These are phyloP conservation scores for Allium sativum DNA, from an alignment of 106 monocot species.

Conservation along the genomic window DNA sequence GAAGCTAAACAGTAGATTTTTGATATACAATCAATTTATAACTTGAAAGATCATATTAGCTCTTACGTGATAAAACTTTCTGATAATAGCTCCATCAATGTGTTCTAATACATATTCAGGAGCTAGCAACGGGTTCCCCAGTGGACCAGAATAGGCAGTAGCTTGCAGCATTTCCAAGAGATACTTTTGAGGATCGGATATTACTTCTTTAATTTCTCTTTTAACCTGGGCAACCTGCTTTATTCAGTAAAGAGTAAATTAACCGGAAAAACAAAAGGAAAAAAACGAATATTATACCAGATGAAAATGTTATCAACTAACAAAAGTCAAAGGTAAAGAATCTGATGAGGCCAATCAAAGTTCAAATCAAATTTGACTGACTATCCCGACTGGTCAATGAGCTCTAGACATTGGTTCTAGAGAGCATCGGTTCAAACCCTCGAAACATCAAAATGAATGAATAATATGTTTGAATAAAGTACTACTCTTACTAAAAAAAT, in stretches of 20 bases:
- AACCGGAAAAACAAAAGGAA: too few species aligned
- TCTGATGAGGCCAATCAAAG: too few species aligned
- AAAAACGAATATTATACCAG: background rate
- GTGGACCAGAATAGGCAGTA: slow-evolving; percentile 54
- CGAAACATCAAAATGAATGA: too few species aligned
- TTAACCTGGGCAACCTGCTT: slow-evolving; percentile 42
- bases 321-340: too few species aligned
- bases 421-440: too few species aligned
- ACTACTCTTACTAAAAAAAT: background rate
- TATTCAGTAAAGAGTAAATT: slow-evolving; percentile 3
- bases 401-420: too few species aligned
- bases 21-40: background rate
- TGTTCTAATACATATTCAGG: slow-evolving; percentile 36
- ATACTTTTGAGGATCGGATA: slow-evolving; percentile 57
- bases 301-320: background rate
- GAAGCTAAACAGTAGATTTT: too few species aligned
- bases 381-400: too few species aligned
- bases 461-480: too few species aligned
- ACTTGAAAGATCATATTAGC: background rate
- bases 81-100: slow-evolving; percentile 41
- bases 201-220: slow-evolving; percentile 33
- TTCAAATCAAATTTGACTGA: too few species aligned
- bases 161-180: slow-evolving; percentile 58
- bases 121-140: slow-evolving; percentile 53
- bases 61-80: slow-evolving; percentile 63